Base-by-base conservation (phyloP, 2,329 filamentous ascomycete species). In the Phoma sp. region DNA sequence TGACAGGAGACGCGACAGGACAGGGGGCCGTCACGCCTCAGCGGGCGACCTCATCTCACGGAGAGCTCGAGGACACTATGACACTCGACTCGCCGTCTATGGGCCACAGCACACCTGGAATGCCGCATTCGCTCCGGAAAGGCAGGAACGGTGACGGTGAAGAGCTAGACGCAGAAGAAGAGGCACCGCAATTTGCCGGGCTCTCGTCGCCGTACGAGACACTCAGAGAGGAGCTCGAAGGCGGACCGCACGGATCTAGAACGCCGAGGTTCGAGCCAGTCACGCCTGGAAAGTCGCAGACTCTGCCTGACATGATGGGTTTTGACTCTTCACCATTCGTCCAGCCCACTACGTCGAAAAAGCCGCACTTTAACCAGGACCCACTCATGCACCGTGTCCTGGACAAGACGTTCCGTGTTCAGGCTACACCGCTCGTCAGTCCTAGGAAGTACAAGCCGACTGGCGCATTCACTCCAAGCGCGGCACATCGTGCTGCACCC, bases 361-460 rank as follows among this genome's bases (percentile, higher is more conserved):
- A 61, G 41, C 43, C 59, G 1, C 49, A 59, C 24, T 27, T 52
- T 74, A 79, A 77, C 67, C 85, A 86, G 57, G 92, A 97, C 70
- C 90, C 91, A 2, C 81, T 98, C 8, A 83, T 99, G 36, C 94
- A 98, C 74, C 90, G 90, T 55, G 83, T 98, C n/a, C 85, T 96
- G 5, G 93, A 98, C 80, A 97, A 96, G 77, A 97, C 90, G 54
- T 99, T 96, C 79, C 91, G 94, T 29, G 83, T 99, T 22, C 91
- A 96, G 75, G 92, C 94, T 6, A 99, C 95, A 9, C 95, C 95
- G 0, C 88, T 95, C 63, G 88, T 87, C n/a, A 88, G 87, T 9
- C 79, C 78, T 36, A 73, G 74, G 5, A 79, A 80, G 55, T 77
- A 80, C 61, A 79, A 78, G 25, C 73, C 75, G 1, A 70, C 69